Percentiles rank a stretch among this genome's conserved stretches.
Evolutionary conservation across 2,329 filamentous ascomycete species (phyloP).

Genomic region (Colletotrichum sp.): DNA sequence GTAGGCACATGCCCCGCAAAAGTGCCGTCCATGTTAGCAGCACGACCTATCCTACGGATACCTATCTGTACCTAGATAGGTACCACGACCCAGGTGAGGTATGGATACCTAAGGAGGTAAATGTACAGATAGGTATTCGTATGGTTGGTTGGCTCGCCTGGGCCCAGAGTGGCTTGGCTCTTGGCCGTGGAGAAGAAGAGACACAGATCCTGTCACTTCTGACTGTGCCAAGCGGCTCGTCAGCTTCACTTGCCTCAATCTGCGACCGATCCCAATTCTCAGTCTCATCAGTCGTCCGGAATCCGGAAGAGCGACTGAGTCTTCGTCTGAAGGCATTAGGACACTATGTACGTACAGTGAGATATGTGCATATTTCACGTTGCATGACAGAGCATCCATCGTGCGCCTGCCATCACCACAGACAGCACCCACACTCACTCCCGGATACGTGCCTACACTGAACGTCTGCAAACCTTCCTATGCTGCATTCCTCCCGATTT

Average conservation of each 20-base stretch:
- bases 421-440: no score
- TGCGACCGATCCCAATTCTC: neutral
- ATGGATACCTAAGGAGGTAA: neutral
- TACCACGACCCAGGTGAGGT: no score
- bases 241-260: constrained; percentile 3
- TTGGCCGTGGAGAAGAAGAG: constrained; percentile 4
- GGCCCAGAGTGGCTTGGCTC: constrained; percentile 7
- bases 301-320: neutral
- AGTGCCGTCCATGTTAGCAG: neutral
- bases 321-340: neutral
- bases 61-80: neutral
- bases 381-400: neutral
- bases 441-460: neutral
- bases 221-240: constrained; percentile 7
- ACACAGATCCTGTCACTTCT: constrained; percentile 2
- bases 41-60: neutral
- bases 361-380: neutral
- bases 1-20: neutral
- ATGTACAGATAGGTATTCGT: neutral
- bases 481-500: neutral
- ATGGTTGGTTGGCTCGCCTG: neutral
- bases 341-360: neutral
- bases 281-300: neutral
- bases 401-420: neutral
- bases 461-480: neutral